Percentiles rank a stretch among this genome's conserved stretches.
These are phyloP conservation scores for Pythium sp. DNA, from an alignment of 352 stramenopile species.

Conservation along the genomic window DNA sequence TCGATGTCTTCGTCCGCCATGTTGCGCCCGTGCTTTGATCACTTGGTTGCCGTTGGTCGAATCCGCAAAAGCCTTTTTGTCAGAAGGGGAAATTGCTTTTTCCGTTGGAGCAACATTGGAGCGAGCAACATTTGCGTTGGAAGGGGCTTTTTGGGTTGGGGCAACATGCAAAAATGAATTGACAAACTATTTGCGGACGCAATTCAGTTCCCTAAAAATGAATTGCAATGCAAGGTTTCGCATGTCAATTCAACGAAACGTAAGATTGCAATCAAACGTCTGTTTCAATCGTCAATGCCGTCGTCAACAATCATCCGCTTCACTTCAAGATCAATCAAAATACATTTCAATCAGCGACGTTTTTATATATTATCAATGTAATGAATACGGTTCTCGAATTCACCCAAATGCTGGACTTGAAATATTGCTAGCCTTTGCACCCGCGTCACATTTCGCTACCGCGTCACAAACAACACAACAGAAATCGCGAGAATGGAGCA, in stretches of 20 bases:
- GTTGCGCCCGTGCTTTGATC: background rate
- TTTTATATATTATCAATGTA: background rate
- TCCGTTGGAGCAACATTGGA: background rate
- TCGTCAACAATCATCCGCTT: background rate
- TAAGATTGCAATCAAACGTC: background rate
- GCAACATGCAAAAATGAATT: conserved; percentile 14
- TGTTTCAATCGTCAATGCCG: background rate
- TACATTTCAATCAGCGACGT: background rate
- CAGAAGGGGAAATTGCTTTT: conserved; percentile 8
- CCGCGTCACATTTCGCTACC: conserved; percentile 4
- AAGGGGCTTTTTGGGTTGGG: background rate
- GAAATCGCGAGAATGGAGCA: conserved; percentile 41
- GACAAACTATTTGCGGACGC: background rate
- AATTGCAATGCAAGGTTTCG: background rate
- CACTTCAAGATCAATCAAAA: background rate
- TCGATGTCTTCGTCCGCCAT: conserved; percentile 84
- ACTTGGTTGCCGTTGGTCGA: background rate
- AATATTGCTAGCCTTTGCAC: background rate
- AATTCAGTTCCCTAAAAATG: background rate
- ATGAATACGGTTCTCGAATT: background rate
- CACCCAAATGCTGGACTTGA: background rate
- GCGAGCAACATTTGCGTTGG: background rate
- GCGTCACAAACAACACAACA: conserved; percentile 1
- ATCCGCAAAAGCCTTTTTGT: background rate
- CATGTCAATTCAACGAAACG: background rate